A percentile compares a stretch with the other conserved stretches of the same genome.
phyloP scores from a whole-genome alignment of 2,329 filamentous ascomycete genomes.

The Monilinia laxa region DNA sequence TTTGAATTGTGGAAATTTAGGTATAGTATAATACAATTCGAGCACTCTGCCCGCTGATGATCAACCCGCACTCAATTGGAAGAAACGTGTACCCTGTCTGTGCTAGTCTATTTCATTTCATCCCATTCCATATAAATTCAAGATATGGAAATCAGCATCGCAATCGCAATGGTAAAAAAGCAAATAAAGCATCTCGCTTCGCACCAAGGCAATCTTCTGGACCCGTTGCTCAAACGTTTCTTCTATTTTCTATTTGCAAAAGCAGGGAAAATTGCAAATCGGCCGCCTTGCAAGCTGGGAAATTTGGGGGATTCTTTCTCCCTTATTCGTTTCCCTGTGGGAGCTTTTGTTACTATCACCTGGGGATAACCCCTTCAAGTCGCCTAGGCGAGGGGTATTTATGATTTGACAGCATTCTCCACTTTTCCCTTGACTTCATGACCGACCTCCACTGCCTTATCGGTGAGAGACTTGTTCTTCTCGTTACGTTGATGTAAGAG shows the following conservation, averaged over 20 bases:
- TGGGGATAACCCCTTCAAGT: neutral
- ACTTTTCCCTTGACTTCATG: constrained; percentile 37
- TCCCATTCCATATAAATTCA: neutral
- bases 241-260: neutral
- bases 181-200: neutral
- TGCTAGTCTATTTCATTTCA: neutral
- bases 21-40: constrained; percentile 7
- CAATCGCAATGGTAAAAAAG: neutral
- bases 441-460: constrained; percentile 29
- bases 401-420: constrained; percentile 41
- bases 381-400: constrained; percentile 26
- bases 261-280: neutral
- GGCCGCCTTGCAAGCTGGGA: neutral
- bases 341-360: neutral
- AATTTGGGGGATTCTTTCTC: neutral
- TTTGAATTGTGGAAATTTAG: neutral
- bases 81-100: too few species aligned
- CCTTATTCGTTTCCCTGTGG: neutral
- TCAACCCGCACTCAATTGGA: neutral
- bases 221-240: constrained; percentile 1
- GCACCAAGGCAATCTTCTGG: constrained; percentile 2
- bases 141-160: neutral
- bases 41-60: neutral
- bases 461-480: constrained; percentile 48
- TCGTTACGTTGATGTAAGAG: constrained; percentile 59